phyloP scores from a whole-genome alignment of 352 stramenopile species.

The Phytopythium chamaehyphon region DNA sequence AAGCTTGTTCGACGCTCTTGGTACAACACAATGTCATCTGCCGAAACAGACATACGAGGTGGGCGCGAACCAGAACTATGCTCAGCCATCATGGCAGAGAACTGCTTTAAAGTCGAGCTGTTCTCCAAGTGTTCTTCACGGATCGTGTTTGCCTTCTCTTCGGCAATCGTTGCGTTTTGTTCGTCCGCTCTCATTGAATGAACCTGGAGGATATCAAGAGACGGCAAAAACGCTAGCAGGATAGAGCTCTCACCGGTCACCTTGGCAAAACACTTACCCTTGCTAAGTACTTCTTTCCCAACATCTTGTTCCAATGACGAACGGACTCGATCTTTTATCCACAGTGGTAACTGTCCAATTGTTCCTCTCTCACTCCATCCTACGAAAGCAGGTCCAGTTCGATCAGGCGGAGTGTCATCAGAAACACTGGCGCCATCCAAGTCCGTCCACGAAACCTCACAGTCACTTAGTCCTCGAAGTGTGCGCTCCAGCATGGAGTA shows the following conservation, averaged over 20 bases:
- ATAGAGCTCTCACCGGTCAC: constrained; percentile 65
- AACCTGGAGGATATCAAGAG: constrained; percentile 49
- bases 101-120: constrained; percentile 17
- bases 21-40: constrained; percentile 83
- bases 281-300: constrained; percentile 36
- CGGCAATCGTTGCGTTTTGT: constrained; percentile 6
- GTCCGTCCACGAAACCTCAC: constrained; percentile 84
- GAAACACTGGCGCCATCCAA: constrained; percentile 42
- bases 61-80: constrained; percentile 17
- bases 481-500: constrained; percentile 87
- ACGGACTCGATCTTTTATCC: constrained; percentile 50
- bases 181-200: constrained; percentile 25
- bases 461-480: constrained; percentile 72
- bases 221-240: constrained; percentile 75
- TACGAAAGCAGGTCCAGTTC: constrained; percentile 4
- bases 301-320: constrained; percentile 39
- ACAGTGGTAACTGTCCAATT: constrained; percentile 64
- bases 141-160: constrained; percentile 7
- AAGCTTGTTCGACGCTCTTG: constrained; percentile 76
- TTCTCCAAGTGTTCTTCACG: constrained; percentile 5
- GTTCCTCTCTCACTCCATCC: constrained; percentile 33
- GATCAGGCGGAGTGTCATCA: neutral
- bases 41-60: constrained; percentile 66
- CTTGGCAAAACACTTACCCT: constrained; percentile 86
- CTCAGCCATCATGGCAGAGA: constrained; percentile 25